These are phyloP conservation scores for Monascus ruber DNA, from an alignment of 2,329 filamentous ascomycete species.

Conservation along the genomic window DNA sequence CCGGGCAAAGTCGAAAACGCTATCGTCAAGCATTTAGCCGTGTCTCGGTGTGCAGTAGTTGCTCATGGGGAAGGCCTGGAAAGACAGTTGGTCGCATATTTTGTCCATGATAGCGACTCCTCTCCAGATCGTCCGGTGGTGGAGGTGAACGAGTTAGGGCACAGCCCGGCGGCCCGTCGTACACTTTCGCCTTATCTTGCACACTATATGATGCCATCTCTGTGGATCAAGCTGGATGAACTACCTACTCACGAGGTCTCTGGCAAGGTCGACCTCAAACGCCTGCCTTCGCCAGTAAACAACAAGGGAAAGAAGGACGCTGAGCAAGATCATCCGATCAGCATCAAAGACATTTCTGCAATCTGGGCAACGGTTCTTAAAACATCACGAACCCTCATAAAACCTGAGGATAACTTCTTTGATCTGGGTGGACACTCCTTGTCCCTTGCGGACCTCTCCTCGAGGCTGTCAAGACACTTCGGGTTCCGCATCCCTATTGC, in stretches of 20 bases:
- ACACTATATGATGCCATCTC: slow-evolving; percentile 70
- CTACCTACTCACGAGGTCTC: slow-evolving; percentile 68
- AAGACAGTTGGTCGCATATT: slow-evolving; percentile 63
- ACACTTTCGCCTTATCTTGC: slow-evolving; percentile 56
- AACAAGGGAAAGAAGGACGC: slow-evolving; percentile 32
- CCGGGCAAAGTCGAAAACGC: slow-evolving; percentile 65
- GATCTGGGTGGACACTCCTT: slow-evolving; percentile 71
- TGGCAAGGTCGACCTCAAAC: slow-evolving; percentile 65
- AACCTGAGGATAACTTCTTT: slow-evolving; percentile 64
- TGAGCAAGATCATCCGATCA: slow-evolving; percentile 50
- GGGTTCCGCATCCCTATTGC: slow-evolving; percentile 62
- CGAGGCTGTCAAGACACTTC: slow-evolving; percentile 55
- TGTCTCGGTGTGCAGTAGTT: slow-evolving; percentile 59
- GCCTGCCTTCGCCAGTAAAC: slow-evolving; percentile 50
- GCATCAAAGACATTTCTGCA: slow-evolving; percentile 55
- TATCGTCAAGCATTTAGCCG: slow-evolving; percentile 57
- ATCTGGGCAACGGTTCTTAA: slow-evolving; percentile 62
- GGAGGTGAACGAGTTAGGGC: slow-evolving; percentile 58
- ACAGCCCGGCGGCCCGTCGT: slow-evolving; percentile 57
- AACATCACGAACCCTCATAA: slow-evolving; percentile 51
- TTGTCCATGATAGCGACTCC: slow-evolving; percentile 54
- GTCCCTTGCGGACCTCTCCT: slow-evolving; percentile 65
- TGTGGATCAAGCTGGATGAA: slow-evolving; percentile 63
- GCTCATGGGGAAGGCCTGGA: slow-evolving; percentile 67
- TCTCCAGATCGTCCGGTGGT: slow-evolving; percentile 48